Base-by-base conservation (phyloP, 192 early-diverging fungal species). In the Coemansia sp. region DNA sequence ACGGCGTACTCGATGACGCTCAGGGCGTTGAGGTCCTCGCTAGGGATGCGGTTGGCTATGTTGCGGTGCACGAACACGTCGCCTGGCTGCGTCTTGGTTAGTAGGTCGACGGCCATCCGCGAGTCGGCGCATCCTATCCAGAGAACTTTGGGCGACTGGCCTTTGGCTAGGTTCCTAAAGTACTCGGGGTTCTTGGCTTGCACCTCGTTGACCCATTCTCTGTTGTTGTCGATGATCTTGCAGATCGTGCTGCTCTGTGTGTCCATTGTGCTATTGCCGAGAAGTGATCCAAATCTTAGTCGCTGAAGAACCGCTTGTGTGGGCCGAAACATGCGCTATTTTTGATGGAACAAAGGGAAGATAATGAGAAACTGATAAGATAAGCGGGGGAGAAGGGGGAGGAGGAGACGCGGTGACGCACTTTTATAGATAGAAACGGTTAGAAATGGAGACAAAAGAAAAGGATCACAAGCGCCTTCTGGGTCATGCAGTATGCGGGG, bases 51-150 rank as follows among this genome's bases (percentile, higher is more conserved):
- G 82, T 97, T 97, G 67, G 95, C 97, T 61, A 99, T 96, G 84
- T 98, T 99, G 69, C 97, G 87, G 82, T 97, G 95, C 11, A 97
- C 91, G 79, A 99, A 99, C 36, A 98, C 82, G 62, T 97, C 93
- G 17, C 95, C 95, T 11, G 74, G 74, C 20, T 70, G 58, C 20
- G 71, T 71, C 59, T 76, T 82, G 11, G 87, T 82, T 49, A 97
- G 70, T 35, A 88, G 82, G 57, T 95, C 92, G 34, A 92, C 90
- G 34, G 93, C 90, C 25, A 96, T 92, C 63, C 97, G 91, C 25
- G 95, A 95, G 74, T 97, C 97, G 11, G 92, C 88, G 82, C 96
- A 99, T 1, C 83, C 83, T 59, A 98, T 90, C 91, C 92, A 98
- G 22, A 96, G 73, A 56, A 96, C 79, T 65, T 91, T 87, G 36